Evolutionary conservation across 2,329 filamentous ascomycete species (phyloP), one percentile per base, ranked within the genome.

Genomic region (Xylariomycetidae sp.): DNA sequence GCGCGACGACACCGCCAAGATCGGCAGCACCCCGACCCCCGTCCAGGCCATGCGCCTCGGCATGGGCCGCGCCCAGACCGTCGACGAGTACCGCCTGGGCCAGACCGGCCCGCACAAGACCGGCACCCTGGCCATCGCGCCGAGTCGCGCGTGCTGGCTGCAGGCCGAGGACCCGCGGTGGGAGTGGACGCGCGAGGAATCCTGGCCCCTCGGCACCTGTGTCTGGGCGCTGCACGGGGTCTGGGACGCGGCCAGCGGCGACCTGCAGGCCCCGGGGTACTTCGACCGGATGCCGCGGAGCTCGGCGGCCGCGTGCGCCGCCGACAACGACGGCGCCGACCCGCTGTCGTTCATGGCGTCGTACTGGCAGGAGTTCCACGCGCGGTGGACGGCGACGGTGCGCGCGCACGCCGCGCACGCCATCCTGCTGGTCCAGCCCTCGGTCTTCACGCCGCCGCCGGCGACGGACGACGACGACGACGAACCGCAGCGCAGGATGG

Each of bases 181-280:
- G 44, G 35, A 36, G 12, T 50, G 40, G 40, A 13, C 32, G 0
- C 31, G 46, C 7, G 40, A 29, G 10, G 13, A 27, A 9, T 33
- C 31, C 0, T 50, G 47, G 47, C 41, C 36, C 7, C 30, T 49
- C 10, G 37, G 35, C 4, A 34, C 35, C 5, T 50, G 47, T n/a
- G 32, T 49, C n/a, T 50, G 48, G 48, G 44, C 44, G 12, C 35
- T 48, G n/a, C 42, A 50, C 28, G 44, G 34, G 8, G 43, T 50
- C 2, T 50, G 46, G 46, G 39, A 46, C 19, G 4, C 28, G 5
- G 26, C 36, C 10, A 42, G 40, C 2, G 48, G 46, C 10, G 34
- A 43, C 18, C 38, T 49, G n/a, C 31, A 20, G 13, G 35, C 38
- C 8, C 29, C 39, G 4, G 34, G 39, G 17, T 48, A 49, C 31